Evolutionary conservation across 495 filamentous ascomycete genomes (phyloP).

Genomic region (Podospora pseudoanserina): DNA sequence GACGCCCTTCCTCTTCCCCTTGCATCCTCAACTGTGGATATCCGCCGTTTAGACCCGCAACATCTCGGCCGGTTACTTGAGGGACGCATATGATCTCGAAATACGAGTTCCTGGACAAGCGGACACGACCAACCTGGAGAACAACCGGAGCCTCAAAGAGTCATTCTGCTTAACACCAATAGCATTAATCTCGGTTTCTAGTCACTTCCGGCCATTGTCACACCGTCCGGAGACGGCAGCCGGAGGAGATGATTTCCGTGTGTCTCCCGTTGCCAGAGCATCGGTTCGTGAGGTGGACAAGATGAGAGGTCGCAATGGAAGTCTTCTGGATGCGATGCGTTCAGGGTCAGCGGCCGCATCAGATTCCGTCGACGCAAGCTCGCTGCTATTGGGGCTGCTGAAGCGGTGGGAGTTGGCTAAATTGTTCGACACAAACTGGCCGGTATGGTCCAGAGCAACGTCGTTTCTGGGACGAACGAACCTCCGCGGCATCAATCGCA

Average conservation of each 20-base stretch:
- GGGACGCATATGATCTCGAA: background rate
- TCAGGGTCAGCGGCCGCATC: background rate
- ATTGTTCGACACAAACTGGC: conserved; percentile 15
- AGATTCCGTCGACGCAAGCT: background rate
- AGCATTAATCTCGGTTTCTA: background rate
- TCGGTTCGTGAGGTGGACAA: background rate
- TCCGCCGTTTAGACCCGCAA: background rate
- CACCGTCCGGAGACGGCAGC: background rate
- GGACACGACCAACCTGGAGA: background rate
- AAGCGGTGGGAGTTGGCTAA: conserved; percentile 15
- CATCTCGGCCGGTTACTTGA: background rate
- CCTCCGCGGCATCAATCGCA: conserved; percentile 23
- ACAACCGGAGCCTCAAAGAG: background rate
- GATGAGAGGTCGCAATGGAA: conserved; percentile 7
- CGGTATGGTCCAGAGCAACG: conserved; percentile 11
- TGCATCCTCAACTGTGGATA: background rate
- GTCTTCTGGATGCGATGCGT: conserved; percentile 16
- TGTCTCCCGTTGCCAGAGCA: background rate
- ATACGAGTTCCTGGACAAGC: background rate
- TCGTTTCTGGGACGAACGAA: conserved; percentile 9
- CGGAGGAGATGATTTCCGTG: background rate
- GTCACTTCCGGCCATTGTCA: background rate
- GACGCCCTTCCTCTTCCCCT: background rate
- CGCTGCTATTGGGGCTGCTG: conserved; percentile 5
- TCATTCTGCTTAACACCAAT: background rate